A percentile compares a stretch with the other conserved stretches of the same genome.
Evolutionary conservation across 2,329 filamentous ascomycete species (phyloP).

Genomic region (Diaporthe sp.): DNA sequence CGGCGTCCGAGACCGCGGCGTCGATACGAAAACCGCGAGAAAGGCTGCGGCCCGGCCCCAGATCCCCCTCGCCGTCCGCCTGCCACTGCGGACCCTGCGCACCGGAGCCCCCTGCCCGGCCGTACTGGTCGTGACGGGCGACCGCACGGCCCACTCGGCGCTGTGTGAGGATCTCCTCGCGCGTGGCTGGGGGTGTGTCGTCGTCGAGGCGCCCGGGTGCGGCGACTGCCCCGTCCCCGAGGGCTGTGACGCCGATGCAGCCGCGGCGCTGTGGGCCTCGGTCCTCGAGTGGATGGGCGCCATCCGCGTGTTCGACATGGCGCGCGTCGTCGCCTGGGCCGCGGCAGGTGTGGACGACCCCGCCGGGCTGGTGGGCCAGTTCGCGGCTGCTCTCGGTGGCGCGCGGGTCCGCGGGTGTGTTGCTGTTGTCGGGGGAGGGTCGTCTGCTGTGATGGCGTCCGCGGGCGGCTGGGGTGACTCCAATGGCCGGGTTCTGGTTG

Average conservation of each 20-base stretch:
- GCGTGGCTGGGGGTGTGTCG: slow-evolving; percentile 73
- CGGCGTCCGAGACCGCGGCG: background rate
- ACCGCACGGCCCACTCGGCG: slow-evolving; percentile 72
- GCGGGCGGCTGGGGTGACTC: background rate
- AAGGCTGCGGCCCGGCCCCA: background rate
- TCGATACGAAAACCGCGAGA: fast-evolving
- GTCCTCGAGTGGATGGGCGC: slow-evolving; percentile 70
- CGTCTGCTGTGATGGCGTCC: background rate
- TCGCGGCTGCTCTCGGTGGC: background rate
- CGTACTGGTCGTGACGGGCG: slow-evolving; percentile 71
- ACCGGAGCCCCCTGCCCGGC: slow-evolving; percentile 52
- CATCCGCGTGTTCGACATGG: slow-evolving; percentile 67
- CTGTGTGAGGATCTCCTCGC: slow-evolving; percentile 71
- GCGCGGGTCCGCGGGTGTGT: slow-evolving; percentile 22
- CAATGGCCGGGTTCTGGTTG: slow-evolving; percentile 10
- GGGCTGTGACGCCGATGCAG: slow-evolving; percentile 56
- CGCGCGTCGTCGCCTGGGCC: slow-evolving; percentile 70
- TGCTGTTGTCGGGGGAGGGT: background rate
- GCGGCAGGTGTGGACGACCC: background rate
- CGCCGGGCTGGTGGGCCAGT: background rate
- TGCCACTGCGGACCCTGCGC: slow-evolving; percentile 57
- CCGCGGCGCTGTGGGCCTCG: slow-evolving; percentile 73
- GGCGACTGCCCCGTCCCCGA: slow-evolving; percentile 74
- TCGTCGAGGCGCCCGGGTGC: slow-evolving; percentile 75
- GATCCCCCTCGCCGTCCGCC: slow-evolving; percentile 76